Conservation (phyloP, 495 filamentous ascomycete genomes). For the Lentithecium fluviatile region DNA sequence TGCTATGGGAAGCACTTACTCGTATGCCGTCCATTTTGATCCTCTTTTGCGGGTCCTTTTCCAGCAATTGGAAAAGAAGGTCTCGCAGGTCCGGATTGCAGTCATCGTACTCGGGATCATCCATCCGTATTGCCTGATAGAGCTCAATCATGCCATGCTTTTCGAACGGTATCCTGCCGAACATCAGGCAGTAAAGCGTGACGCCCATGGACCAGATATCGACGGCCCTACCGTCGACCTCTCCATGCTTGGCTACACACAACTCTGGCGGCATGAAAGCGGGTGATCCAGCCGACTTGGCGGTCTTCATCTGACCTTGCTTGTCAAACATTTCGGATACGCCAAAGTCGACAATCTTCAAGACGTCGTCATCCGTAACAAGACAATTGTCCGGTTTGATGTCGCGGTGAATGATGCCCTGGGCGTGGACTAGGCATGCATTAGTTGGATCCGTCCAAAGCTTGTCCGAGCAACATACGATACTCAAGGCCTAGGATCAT, state of each 20-base stretch:
- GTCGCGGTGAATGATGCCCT: conserved; percentile 93
- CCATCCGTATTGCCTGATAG: conserved; percentile 80
- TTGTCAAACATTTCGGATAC: conserved; percentile 99
- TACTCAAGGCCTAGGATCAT: conserved; percentile 96
- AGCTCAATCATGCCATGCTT: conserved; percentile 75
- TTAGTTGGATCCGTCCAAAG: background rate
- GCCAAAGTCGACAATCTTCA: conserved; percentile 97
- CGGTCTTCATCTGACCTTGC: conserved; percentile 81
- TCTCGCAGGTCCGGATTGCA: conserved; percentile 39
- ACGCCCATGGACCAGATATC: conserved; percentile 99
- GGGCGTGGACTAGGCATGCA: conserved; percentile 68
- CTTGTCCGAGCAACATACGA: conserved; percentile 50
- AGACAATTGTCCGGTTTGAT: conserved; percentile 98
- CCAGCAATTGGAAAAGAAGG: conserved; percentile 41
- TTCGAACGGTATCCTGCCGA: conserved; percentile 83
- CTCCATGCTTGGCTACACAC: conserved; percentile 83
- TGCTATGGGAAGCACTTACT: conserved; percentile 53
- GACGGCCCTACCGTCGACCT: conserved; percentile 82
- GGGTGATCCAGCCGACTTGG: conserved; percentile 91
- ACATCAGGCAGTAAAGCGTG: conserved; percentile 87
- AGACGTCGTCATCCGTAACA: conserved; percentile 81
- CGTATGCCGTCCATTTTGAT: conserved; percentile 79
- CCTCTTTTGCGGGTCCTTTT: conserved; percentile 62
- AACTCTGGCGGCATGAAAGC: conserved; percentile 94
- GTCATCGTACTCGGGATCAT: conserved; percentile 52